Percentiles rank a stretch among this genome's conserved stretches.
Evolutionary conservation across 1,284 basidiomycete genomes (phyloP).

Genomic region (Irpex lacteus): DNA sequence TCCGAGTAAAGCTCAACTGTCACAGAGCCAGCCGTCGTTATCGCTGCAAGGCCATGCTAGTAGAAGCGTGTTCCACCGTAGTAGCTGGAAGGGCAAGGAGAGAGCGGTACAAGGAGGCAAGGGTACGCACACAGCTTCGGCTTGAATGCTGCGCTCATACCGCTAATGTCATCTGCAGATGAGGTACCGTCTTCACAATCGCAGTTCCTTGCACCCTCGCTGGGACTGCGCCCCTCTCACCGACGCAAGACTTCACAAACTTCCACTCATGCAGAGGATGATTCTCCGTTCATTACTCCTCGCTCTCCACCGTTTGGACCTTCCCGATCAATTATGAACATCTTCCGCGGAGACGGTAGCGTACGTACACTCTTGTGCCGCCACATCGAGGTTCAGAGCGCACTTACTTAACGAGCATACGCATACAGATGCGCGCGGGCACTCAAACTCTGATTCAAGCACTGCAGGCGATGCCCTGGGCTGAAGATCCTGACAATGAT

Average conservation of each 20-base stretch:
- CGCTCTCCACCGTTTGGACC: constrained; percentile 55
- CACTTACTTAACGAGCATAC: background rate
- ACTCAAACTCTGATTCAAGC: constrained; percentile 85
- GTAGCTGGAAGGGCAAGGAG: constrained; percentile 45
- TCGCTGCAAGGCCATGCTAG: constrained; percentile 31
- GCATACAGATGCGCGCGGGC: constrained; percentile 64
- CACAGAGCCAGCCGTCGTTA: constrained; percentile 30
- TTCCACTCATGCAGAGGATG: constrained; percentile 38
- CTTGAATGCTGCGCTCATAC: background rate
- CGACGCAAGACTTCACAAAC: constrained; percentile 16
- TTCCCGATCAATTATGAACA: constrained; percentile 41
- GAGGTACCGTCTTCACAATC: constrained; percentile 21
- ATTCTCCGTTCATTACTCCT: constrained; percentile 76
- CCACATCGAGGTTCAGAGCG: constrained; percentile 8
- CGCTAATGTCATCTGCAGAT: constrained; percentile 6
- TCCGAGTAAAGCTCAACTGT: constrained; percentile 21
- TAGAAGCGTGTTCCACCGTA: constrained; percentile 54
- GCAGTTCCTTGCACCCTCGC: constrained; percentile 16
- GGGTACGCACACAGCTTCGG: constrained; percentile 12
- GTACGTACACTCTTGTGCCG: constrained; percentile 38
- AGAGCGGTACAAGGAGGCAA: constrained; percentile 22
- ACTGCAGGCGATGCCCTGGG: constrained; percentile 77
- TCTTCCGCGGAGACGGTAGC: constrained; percentile 65
- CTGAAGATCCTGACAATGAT: constrained; percentile 62
- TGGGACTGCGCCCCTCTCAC: constrained; percentile 12